Conservation (phyloP, 164 flowering plant species). For the Sedum album region DNA sequence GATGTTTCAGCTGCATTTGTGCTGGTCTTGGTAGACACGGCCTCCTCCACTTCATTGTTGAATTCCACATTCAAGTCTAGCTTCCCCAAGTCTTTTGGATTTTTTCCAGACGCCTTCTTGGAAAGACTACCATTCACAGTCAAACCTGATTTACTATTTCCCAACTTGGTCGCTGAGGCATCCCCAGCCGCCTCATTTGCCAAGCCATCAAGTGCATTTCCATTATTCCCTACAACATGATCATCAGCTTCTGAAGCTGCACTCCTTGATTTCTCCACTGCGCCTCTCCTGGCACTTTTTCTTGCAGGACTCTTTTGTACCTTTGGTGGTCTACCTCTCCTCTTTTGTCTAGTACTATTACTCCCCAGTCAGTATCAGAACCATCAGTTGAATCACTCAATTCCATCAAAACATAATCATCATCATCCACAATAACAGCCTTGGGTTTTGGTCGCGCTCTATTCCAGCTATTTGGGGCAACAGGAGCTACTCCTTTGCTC, state of each 20-base stretch:
- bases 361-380: slow-evolving; percentile 27
- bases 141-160: slow-evolving; percentile 17
- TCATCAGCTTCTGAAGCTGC: slow-evolving; percentile 10
- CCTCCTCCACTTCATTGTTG: slow-evolving; percentile 53
- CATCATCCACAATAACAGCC: slow-evolving; percentile 18
- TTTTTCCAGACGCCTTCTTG: slow-evolving; percentile 18
- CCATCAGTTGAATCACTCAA: slow-evolving; percentile 23
- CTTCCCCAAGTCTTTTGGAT: slow-evolving; percentile 30
- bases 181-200: slow-evolving; percentile 12
- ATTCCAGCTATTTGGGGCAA: background rate
- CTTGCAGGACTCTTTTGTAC: slow-evolving; percentile 8
- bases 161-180: background rate
- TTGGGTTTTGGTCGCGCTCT: background rate
- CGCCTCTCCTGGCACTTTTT: slow-evolving; percentile 13
- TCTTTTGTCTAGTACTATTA: slow-evolving; percentile 15
- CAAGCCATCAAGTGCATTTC: slow-evolving; percentile 1
- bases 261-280: slow-evolving; percentile 16
- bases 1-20: background rate
- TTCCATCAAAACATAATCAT: slow-evolving; percentile 21
- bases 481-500: background rate
- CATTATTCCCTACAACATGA: slow-evolving; percentile 11
- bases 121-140: slow-evolving; percentile 10
- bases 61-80: slow-evolving; percentile 78
- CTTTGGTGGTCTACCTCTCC: slow-evolving; percentile 15
- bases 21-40: slow-evolving; percentile 12